Percentiles rank a stretch among this genome's conserved stretches.
Evolutionary conservation across 192 early-diverging fungal species (phyloP).

Genomic region (Dimargaris cristalligena): DNA sequence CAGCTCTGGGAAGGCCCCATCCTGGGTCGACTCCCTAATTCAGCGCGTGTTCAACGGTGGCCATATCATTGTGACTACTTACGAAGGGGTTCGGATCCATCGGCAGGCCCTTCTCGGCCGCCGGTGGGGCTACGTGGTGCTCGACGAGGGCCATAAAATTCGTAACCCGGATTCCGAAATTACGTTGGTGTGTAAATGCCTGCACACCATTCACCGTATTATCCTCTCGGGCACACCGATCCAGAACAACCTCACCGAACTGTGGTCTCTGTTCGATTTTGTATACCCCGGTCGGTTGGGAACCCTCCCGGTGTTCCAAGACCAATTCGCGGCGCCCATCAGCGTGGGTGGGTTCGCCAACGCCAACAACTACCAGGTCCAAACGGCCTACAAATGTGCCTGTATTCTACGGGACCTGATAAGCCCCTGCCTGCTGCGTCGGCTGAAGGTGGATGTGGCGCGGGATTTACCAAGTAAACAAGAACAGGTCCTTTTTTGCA

Average conservation of each 20-base stretch:
- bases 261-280: conserved; percentile 73
- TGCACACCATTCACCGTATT: conserved; percentile 52
- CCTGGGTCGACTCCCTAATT: background rate
- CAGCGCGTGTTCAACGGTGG: conserved; percentile 25
- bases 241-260: conserved; percentile 62
- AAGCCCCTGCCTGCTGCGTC: conserved; percentile 77
- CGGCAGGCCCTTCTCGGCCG: conserved; percentile 42
- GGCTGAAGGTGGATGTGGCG: conserved; percentile 88
- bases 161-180: conserved; percentile 86
- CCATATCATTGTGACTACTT: conserved; percentile 79
- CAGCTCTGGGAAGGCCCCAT: too few relatives aligned
- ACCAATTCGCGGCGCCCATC: conserved; percentile 86
- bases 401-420: conserved; percentile 80
- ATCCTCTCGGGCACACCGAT: conserved; percentile 68
- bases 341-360: conserved; percentile 82
- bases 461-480: conserved; percentile 73
- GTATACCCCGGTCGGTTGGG: conserved; percentile 60
- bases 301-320: conserved; percentile 28
- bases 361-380: conserved; percentile 76
- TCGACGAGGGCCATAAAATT: conserved; percentile 96
- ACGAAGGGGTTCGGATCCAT: conserved; percentile 63
- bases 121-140: conserved; percentile 69
- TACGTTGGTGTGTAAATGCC: conserved; percentile 50
- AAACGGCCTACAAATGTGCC: conserved; percentile 87
- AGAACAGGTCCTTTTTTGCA: conserved; percentile 88